Base-by-base conservation (phyloP, 2,329 filamentous ascomycete species). In the Fusarium marasasianum region DNA sequence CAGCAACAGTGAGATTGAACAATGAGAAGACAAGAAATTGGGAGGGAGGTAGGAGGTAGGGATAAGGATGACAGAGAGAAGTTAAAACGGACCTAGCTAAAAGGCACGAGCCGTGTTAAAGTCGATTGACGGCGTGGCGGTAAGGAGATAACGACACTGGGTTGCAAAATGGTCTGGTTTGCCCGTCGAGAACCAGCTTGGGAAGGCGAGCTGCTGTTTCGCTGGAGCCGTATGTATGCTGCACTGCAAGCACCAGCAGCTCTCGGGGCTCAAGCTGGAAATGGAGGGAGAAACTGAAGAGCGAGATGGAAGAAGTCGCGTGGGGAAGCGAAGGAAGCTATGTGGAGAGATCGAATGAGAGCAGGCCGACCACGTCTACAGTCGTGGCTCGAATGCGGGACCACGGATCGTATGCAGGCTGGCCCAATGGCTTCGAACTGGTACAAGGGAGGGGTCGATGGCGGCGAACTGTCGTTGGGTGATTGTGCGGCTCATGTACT, bases 381-480 rank as follows among this genome's bases (percentile, higher is more conserved):
- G 81, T 83, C 81, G 81, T 83, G 81, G 81, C 81, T 83, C 81
- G 81, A 83, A 80, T 83, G 80, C 80, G 79, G 79, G 77, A 79
- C 80, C 77, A 73, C 74, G 78, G 75, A 81, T 76, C 72, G 76
- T 78, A 82, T 82, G 81, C 81, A 82, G 77, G 80, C 74, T 81
- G 76, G 78, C 80, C 81, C 80, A 81, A 82, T 79, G 72, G 76
- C 71, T 73, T 79, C 66, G 71, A 78, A 74, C 70, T 77, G 76
- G 75, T 76, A 77, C 73, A 79, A 79, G 75, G 71, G 77, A 79
- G 75, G 75, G 73, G 75, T 74, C 62, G 64, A 67, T 76, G 70
- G 66, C 65, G 66, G 75, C 77, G 77, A 79, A 78, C 77, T 54
- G 77, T 76, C 61, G 76, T 79, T 76, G 76, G 70, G 77, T 63